phyloP scores from a whole-genome alignment of 306 rosid genomes.

The Senna siamea region DNA sequence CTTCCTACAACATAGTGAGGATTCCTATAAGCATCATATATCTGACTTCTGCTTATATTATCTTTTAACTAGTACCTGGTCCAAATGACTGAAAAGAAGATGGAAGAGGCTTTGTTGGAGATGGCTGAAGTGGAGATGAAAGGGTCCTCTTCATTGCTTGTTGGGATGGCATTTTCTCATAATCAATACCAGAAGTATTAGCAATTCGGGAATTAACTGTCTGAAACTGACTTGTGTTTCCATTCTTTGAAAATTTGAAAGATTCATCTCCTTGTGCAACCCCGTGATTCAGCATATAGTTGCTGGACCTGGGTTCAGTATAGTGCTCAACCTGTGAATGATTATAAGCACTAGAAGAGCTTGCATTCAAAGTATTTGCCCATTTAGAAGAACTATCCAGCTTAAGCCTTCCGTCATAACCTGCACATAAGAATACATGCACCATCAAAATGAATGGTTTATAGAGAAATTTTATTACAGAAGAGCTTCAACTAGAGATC shows the following conservation, averaged over 20 bases:
- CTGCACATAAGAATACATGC: conserved; percentile 52
- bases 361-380: conserved; percentile 53
- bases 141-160: conserved; percentile 73
- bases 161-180: conserved; percentile 69
- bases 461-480: conserved; percentile 21
- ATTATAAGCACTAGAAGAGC: conserved; percentile 48
- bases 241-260: conserved; percentile 47
- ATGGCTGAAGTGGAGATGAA: conserved; percentile 35
- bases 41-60: conserved; percentile 47
- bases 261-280: conserved; percentile 39
- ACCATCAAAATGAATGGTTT: conserved; percentile 6
- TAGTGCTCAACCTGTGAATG: conserved; percentile 38
- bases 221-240: conserved; percentile 50
- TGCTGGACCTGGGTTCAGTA: conserved; percentile 47
- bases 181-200: conserved; percentile 47
- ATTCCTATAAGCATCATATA: conserved; percentile 46
- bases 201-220: conserved; percentile 54
- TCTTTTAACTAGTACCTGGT: conserved; percentile 47
- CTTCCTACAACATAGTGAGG: conserved; percentile 55
- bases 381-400: conserved; percentile 46
- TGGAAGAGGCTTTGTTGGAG: conserved; percentile 54
- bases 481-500: conserved; percentile 21
- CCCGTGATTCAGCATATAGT: conserved; percentile 46
- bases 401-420: conserved; percentile 48
- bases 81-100: conserved; percentile 48